Conservation (phyloP, 352 stramenopile species). For the Blastocystis sp. region DNA sequence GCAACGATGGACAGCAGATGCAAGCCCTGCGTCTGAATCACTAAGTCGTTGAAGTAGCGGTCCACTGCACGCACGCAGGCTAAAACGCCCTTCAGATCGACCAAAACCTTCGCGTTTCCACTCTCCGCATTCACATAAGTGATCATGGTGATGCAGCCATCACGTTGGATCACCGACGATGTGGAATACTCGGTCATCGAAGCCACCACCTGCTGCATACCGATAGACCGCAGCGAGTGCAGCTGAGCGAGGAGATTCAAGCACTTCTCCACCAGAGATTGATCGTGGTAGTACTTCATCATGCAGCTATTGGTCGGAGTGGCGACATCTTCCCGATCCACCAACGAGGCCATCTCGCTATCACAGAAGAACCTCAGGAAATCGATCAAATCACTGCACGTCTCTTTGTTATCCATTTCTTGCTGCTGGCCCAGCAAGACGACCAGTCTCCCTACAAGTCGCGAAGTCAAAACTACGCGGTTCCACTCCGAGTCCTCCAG, state of each 20-base stretch:
- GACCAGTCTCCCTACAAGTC: neutral
- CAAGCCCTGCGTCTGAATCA: conserved; percentile 24
- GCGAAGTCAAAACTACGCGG: neutral
- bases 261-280: conserved; percentile 53
- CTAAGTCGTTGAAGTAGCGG: conserved; percentile 28
- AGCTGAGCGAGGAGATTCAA: conserved; percentile 21
- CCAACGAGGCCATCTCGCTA: neutral
- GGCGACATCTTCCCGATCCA: neutral
- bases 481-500: neutral
- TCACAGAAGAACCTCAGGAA: conserved; percentile 27
- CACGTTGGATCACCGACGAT: neutral
- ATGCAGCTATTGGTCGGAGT: conserved; percentile 2
- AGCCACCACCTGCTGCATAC: conserved; percentile 36
- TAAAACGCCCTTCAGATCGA: neutral
- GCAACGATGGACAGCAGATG: conserved; percentile 4
- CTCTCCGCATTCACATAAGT: neutral
- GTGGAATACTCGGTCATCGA: conserved; percentile 33
- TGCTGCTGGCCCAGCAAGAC: neutral
- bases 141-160: neutral
- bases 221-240: neutral
- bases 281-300: conserved; percentile 33
- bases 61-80: neutral
- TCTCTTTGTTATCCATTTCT: neutral
- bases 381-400: neutral
- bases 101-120: neutral